Evolutionary conservation across 208 protist species (phyloP).

Genomic region (Trypanosoma vivax): DNA sequence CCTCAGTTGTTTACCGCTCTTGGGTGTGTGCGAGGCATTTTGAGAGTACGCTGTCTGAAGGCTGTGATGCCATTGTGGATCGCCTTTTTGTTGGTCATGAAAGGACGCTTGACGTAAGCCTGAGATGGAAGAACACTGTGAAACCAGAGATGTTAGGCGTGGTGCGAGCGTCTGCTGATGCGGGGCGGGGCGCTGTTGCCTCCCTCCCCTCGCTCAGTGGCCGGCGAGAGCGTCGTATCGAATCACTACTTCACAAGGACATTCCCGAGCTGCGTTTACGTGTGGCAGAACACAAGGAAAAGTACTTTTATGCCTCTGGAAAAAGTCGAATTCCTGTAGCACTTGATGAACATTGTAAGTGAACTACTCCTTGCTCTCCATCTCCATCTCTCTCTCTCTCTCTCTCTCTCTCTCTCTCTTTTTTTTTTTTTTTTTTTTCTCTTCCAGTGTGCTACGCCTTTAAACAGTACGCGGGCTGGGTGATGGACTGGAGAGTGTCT

Average conservation of each 20-base stretch:
- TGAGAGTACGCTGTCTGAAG: constrained; percentile 17
- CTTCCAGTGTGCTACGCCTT: not conserved
- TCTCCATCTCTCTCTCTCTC: not conserved
- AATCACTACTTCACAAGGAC: constrained; percentile 25
- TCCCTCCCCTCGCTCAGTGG: constrained; percentile 36
- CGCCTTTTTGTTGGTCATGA: constrained; percentile 34
- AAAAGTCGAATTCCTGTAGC: not conserved
- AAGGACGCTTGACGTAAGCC: constrained; percentile 35
- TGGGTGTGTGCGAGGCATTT: constrained; percentile 22
- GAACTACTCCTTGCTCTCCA: not conserved
- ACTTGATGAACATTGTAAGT: too few relatives aligned
- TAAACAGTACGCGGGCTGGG: too few relatives aligned
- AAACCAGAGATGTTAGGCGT: constrained; percentile 43
- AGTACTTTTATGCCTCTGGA: not conserved
- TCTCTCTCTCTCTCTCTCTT: not conserved
- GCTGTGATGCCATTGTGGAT: constrained; percentile 32
- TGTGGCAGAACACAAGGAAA: constrained; percentile 41
- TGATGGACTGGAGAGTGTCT: too few relatives aligned
- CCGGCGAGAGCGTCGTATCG: constrained; percentile 27
- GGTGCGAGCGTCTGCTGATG: constrained; percentile 5
- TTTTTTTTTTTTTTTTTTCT: constrained; percentile 10
- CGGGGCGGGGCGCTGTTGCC: constrained; percentile 20
- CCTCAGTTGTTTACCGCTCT: constrained; percentile 3
- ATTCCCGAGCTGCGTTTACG: constrained; percentile 35
- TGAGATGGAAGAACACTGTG: constrained; percentile 52